Base-by-base conservation (phyloP, 768 basidiomycete species). In the Phylloporus sp. region DNA sequence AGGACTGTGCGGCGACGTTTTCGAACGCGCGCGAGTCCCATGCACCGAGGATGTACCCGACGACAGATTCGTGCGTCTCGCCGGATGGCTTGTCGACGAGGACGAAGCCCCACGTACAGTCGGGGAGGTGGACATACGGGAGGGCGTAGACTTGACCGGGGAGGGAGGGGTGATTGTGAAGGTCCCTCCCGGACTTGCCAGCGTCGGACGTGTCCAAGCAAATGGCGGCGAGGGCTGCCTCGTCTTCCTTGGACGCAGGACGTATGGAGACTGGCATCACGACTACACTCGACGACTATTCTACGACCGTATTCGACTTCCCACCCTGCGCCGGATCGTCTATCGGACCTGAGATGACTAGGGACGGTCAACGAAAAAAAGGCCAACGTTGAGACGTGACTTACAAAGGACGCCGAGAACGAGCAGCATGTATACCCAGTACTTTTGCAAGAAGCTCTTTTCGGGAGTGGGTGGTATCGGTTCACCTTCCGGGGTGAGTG, bases 371-470 rank as follows among this genome's bases (percentile, higher is more conserved):
- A 26, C 10, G 14, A 9, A 29, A 24, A 29, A 24, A 50, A 23
- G 14, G 27, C 39, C 8, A 15, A 20, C 21, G 13, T 24, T 5
- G 33, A 20, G 22, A 40, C 5, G 18, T 11, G 43, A 76, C 82
- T 65, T 59, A 87, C 84, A 43, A 15, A 86, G 58, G 35, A 81
- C 77, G 15, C 85, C 59, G 9, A 84, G 63, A 35, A 78, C 63
- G 4, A 80, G 73, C 33, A 75, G 69, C 29, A 90, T 77, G 57
- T 91, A 92, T 65, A 92, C 72, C 92, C 92, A 94, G 65, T 94
- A 94, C 63, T 92, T 93, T 59, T 90, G 86, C 33, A 92, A 46
- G 65, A 93, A 90, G 10, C 80, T 70, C 65, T 91, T 86, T 60
- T 94, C 89, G 0, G 77, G 75, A 27, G 70, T 62, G 0, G 82